Evolutionary conservation across 2,329 filamentous ascomycete species (phyloP).

Genomic region (Keithomyces neogunnii): DNA sequence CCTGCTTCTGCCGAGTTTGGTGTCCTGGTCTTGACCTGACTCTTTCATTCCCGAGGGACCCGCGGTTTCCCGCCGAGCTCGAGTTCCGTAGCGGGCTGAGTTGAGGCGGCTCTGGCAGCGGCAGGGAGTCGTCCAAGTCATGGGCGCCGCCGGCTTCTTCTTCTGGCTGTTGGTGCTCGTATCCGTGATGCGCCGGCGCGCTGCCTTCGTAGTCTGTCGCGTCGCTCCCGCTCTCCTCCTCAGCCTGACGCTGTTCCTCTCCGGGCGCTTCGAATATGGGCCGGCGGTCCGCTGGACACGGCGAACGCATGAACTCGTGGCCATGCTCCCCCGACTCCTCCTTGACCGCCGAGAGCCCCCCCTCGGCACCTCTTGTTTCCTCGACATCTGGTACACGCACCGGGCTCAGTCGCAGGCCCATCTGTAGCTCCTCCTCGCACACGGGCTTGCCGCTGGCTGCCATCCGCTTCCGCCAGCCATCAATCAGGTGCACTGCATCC

Average conservation of each 20-base stretch:
- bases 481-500: constrained; percentile 84
- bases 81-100: constrained; percentile 45
- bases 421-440: constrained; percentile 58
- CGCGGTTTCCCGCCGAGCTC: constrained; percentile 40
- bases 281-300: constrained; percentile 16
- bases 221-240: constrained; percentile 27
- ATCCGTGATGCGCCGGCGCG: constrained; percentile 27
- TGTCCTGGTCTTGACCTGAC: constrained; percentile 26
- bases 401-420: constrained; percentile 57
- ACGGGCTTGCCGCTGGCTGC: constrained; percentile 60
- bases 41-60: constrained; percentile 17
- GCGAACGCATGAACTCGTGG: constrained; percentile 14
- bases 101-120: constrained; percentile 37
- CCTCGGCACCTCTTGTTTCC: constrained; percentile 32
- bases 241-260: constrained; percentile 17
- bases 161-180: constrained; percentile 36
- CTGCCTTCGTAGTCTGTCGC: constrained; percentile 38
- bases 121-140: constrained; percentile 14
- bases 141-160: constrained; percentile 16
- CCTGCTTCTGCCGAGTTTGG: constrained; percentile 39
- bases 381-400: constrained; percentile 45
- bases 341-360: constrained; percentile 36
- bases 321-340: constrained; percentile 32
- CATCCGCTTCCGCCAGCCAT: constrained; percentile 83
- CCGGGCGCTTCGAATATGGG: background rate